A percentile compares a stretch with the other conserved stretches of the same genome.
phyloP scores from a whole-genome alignment of 345 rosid genomes.

The Laguncularia racemosa region DNA sequence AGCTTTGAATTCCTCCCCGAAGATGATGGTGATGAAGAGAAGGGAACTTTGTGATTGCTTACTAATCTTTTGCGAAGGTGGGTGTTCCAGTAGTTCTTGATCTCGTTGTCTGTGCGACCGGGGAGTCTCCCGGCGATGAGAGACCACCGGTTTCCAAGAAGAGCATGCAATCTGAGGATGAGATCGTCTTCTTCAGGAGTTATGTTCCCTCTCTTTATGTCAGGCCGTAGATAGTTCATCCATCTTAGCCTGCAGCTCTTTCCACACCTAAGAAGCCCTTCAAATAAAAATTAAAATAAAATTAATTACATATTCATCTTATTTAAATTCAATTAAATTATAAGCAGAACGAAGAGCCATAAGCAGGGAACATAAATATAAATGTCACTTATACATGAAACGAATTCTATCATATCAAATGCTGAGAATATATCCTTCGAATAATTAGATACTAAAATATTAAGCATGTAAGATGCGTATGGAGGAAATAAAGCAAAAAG shows the following conservation, averaged over 20 bases:
- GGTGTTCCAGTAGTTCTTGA: constrained; percentile 58
- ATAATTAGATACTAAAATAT: too few relatives aligned
- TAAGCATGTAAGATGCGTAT: too few relatives aligned
- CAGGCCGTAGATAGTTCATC: constrained; percentile 63
- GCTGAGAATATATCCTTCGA: too few relatives aligned
- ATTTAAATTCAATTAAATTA: neutral
- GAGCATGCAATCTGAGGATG: constrained; percentile 43
- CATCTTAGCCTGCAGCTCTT: constrained; percentile 68
- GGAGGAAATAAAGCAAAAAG: neutral
- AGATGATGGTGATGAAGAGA: neutral
- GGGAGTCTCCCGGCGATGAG: constrained; percentile 59
- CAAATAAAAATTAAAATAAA: neutral
- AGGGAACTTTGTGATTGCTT: constrained; percentile 9
- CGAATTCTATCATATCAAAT: too few relatives aligned
- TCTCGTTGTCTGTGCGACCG: constrained; percentile 72
- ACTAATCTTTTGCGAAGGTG: constrained; percentile 36
- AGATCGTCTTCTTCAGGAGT: constrained; percentile 50
- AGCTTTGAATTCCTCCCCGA: neutral
- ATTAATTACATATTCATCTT: neutral
- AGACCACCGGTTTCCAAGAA: constrained; percentile 63
- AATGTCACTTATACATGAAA: too few relatives aligned
- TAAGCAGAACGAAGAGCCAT: neutral
- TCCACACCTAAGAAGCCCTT: constrained; percentile 55
- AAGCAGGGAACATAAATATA: too few relatives aligned
- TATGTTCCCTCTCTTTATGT: constrained; percentile 56